Base-by-base conservation (phyloP, 1,284 basidiomycete species). In the Rhodotorula sp. region DNA sequence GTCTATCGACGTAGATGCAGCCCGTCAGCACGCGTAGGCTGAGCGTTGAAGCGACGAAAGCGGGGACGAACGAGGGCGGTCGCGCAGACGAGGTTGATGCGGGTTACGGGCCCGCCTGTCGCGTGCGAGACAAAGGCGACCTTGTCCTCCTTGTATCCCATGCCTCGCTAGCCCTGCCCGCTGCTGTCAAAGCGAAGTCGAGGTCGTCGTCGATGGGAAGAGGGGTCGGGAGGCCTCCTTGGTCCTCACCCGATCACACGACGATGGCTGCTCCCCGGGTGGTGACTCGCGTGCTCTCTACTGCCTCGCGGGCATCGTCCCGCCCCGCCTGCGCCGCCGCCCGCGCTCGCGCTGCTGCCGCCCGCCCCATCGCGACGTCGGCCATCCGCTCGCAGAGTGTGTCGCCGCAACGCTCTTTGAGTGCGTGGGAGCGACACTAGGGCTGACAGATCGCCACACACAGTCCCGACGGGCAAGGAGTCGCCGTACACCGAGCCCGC, bases 101-200 rank as follows among this genome's bases (percentile, higher is more conserved):
- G 87, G 4, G 81, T 81, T 17, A 96, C 83, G 8, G 87, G 87
- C 0, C 90, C 90, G 3, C 94, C 94, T 4, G 85, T 86, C 80
- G 86, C 87, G 55, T 88, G 87, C 24, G 91, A 88, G 57, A 94
- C 90, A 78, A 94, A 98, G 0, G 87, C 88, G 82, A 94, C 90
- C 81, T 97, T 97, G 32, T 85, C 87, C 24, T 84, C 75, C 81
- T 93, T 94, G 84, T 96, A 96, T 76, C 60, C 66, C 64, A 66
- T 70, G 48, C 39, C 13, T 44, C 39, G 32, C 34, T 9, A 32
- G 53, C n/a, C 11, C 17, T 10, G 24, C n/a, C 7, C 46, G 11
- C 27, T 7, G 44, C 36, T 29, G 27, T 7, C 9, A 54, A n/a
- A 8, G 13, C 29, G 19, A 39, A 57, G 30, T 22, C 20, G 27